These are phyloP conservation scores for Platanthera zijinensis DNA, from an alignment of 106 monocot genomes.

Conservation along the genomic window DNA sequence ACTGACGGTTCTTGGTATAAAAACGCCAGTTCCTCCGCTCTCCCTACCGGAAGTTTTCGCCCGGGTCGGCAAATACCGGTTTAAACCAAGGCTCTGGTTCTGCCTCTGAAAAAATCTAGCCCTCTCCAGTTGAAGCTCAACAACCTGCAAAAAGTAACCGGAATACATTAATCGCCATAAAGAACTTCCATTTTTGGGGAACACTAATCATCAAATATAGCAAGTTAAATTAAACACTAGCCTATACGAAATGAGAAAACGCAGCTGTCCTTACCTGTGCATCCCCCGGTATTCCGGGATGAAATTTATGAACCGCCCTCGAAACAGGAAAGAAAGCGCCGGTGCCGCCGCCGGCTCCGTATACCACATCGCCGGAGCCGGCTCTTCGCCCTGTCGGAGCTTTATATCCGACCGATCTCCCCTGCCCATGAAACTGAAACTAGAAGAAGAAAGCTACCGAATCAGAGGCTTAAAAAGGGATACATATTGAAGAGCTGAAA, in stretches of 20 bases:
- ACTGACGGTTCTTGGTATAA: constrained; percentile 16
- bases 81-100: neutral
- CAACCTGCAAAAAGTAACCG: constrained; percentile 2
- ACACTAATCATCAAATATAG: neutral
- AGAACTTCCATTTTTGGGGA: neutral
- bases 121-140: neutral
- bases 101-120: constrained; percentile 7
- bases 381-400: neutral
- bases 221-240: neutral
- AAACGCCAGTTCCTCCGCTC: constrained; percentile 28
- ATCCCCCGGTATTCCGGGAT: neutral
- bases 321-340: neutral
- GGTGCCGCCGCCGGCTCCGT: neutral
- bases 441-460: neutral
- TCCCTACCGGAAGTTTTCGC: neutral
- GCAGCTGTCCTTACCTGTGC: neutral
- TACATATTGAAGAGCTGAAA: neutral
- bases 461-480: neutral
- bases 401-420: neutral
- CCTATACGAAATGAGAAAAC: neutral
- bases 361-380: neutral
- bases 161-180: neutral
- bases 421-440: neutral
- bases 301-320: neutral
- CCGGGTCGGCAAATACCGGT: constrained; percentile 1